Evolutionary conservation across 257 asterid species (phyloP), one percentile per base, ranked within the genome.

Genomic region (Cynanchum wilfordii): DNA sequence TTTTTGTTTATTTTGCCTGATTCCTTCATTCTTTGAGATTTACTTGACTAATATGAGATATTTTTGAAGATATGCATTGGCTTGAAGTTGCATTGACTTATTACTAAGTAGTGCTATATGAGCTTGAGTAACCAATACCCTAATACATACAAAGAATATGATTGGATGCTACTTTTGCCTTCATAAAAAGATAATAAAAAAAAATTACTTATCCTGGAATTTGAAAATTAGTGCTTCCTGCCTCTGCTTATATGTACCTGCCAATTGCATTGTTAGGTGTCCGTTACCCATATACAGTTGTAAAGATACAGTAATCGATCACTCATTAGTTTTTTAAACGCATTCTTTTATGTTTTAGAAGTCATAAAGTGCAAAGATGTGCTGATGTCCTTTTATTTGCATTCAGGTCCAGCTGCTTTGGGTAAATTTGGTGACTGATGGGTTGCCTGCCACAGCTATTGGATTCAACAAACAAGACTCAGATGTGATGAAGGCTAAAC

Each of bases 371-470:
- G 22, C 33, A 69, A 60, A 69, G 24, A 68, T 63, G 66, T 11
- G 20, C 59, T 56, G 63, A 45, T 42, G 17, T 72, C 64, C 58
- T 67, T 58, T 70, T 42, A 45, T 76, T 82, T 64, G 76, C 49
- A 57, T 78, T 54, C 90, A 95, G 99, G 98, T 95, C 86, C 99
- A 95, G 82, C 84, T 95, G 84, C 98, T 95, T 68, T 95, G 99
- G 99, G 99, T 95, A 79, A 95, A 95, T 85, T 85, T 95, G 86
- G 99, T 95, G 63, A 95, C 98, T 75, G 99, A 95, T 82, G 99
- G 99, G 47, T 85, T 95, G 87, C 99, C 99, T 71, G 99, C 99
- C 75, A 95, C 99, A 76, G 99, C 99, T 51, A 95, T 95, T 82
- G 99, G 99, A 76, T 95, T 95, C 78, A 95, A 95, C 79, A 95